Conservation (phyloP, 495 filamentous ascomycete genomes). For the Patellaria atrata region DNA sequence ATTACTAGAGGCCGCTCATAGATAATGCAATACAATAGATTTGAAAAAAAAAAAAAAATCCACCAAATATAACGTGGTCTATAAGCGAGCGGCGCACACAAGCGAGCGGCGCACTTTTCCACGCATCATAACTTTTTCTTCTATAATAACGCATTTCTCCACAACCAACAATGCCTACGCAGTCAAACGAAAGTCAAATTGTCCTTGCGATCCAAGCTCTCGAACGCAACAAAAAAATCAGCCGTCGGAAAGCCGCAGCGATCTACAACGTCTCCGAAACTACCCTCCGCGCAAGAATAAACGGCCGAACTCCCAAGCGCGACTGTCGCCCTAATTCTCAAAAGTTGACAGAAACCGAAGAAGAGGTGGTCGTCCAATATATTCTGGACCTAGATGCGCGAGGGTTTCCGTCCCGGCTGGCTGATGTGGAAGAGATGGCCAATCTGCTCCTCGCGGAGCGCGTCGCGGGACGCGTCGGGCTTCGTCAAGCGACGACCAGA, state of each 20-base stretch:
- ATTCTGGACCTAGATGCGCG: not conserved
- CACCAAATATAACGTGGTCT: too few species aligned
- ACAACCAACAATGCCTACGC: too few species aligned
- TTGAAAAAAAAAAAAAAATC: too few species aligned
- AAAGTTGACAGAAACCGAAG: constrained; percentile 1
- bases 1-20: too few species aligned
- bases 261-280: constrained; percentile 1
- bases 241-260: not conserved
- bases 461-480: not conserved
- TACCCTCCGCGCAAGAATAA: not conserved
- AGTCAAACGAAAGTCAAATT: too few species aligned
- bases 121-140: too few species aligned
- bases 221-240: not conserved
- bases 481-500: constrained; percentile 2
- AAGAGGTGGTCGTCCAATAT: not conserved
- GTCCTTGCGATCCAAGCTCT: constrained; percentile 1
- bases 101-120: too few species aligned
- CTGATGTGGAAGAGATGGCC: constrained; percentile 1
- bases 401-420: constrained; percentile 1
- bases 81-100: too few species aligned
- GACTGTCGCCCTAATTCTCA: not conserved
- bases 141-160: too few species aligned
- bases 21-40: too few species aligned
- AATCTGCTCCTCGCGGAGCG: constrained; percentile 1
- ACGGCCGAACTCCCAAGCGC: not conserved